These are phyloP conservation scores for Monotropa hypopitys DNA, from an alignment of 179 eudicot genomes.

Conservation along the genomic window DNA sequence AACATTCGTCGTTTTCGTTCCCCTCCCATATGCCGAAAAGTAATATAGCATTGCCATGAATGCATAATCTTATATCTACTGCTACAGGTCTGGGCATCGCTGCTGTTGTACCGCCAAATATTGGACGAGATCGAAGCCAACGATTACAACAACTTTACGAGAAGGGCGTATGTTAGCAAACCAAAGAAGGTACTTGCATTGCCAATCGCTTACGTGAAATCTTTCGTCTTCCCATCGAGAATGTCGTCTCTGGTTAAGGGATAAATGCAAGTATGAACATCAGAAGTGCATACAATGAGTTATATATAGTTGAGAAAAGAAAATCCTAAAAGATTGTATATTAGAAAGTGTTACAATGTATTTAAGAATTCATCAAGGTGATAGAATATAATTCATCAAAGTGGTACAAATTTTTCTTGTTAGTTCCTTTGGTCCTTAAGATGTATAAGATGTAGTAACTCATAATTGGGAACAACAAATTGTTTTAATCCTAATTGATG, in stretches of 20 bases:
- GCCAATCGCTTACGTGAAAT: constrained; percentile 71
- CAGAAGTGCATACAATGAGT: background rate
- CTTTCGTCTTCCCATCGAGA: constrained; percentile 46
- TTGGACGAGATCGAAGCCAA: constrained; percentile 81
- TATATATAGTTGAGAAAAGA: background rate
- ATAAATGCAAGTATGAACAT: constrained; percentile 2
- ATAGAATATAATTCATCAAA: too few species aligned
- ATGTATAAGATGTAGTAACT: too few species aligned
- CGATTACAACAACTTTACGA: constrained; percentile 77
- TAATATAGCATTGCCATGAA: background rate
- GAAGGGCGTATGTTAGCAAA: constrained; percentile 73
- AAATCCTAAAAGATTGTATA: background rate
- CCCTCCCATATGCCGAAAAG: background rate
- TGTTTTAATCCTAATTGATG: too few species aligned
- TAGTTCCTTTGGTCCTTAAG: too few species aligned
- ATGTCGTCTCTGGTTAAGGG: constrained; percentile 30
- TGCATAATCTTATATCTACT: background rate
- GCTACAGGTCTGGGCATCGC: constrained; percentile 78
- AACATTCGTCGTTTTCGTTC: background rate
- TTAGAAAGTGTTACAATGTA: background rate
- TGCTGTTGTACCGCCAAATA: constrained; percentile 63
- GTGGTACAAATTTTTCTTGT: too few species aligned
- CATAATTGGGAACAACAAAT: too few species aligned
- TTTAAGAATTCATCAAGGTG: background rate
- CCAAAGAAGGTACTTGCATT: constrained; percentile 57